Base-by-base conservation (phyloP, 2,329 filamentous ascomycete species). In the Penicillium sp. region DNA sequence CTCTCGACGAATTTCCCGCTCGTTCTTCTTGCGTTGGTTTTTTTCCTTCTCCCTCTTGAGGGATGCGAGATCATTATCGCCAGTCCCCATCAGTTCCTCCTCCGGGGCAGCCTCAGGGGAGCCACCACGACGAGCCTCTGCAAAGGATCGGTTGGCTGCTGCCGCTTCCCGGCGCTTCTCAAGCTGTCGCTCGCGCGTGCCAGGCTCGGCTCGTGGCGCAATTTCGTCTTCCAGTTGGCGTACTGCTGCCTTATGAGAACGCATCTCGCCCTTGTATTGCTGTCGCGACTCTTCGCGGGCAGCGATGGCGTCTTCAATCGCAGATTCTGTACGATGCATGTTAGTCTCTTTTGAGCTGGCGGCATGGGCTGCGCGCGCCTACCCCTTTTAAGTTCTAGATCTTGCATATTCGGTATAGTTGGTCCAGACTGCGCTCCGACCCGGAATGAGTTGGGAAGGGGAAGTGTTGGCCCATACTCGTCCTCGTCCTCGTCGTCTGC, bases 101-200 rank as follows among this genome's bases (percentile, higher is more conserved):
- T 94, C 90, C 0, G 77, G 76, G 0, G 88, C 75, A 33, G 86
- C 86, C 13, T 72, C 77, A 0, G 83, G 79, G 9, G 81, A 83
- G 48, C 77, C 81, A 14, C 68, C 69, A 3, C 50, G 89, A 74
- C 42, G 89, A 74, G 42, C 80, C 70, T 67, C 61, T 7, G 71
- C 72, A 59, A 94, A 95, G 8, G 78, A 77, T 17, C 81, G 78
- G 71, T 94, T 83, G 51, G 83, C 80, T 5, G 84, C 82, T 19
- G 85, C 84, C 4, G 78, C 72, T 47, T 86, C 84, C 21, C 77
- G 78, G 50, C 83, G 84, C 76, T 96, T 96, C 70, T 98, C 91
- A 1, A 97, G 75, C 57, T 81, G 79, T 8, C 91, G 81, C 68
- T 95, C 91, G 31, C 83, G 81, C 1, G 86, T 86, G 0, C 90